These are phyloP conservation scores for Lecanosticta acicola DNA, from an alignment of 2,329 filamentous ascomycete species.

Conservation along the genomic window DNA sequence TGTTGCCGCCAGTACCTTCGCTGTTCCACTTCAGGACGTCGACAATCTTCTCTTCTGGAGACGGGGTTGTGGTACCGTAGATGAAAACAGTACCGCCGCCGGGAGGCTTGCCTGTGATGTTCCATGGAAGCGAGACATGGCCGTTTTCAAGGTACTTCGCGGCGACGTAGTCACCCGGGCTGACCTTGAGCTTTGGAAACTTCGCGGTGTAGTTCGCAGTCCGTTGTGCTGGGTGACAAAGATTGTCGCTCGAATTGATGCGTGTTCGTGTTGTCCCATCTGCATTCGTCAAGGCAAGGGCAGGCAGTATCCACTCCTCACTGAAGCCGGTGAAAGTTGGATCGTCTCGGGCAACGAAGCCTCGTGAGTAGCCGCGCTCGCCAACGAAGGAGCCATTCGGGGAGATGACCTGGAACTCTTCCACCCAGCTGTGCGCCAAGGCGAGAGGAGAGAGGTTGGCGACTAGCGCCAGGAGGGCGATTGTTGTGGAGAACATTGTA, in stretches of 20 bases:
- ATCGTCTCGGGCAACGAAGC: slow-evolving; percentile 55
- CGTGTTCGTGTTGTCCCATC: slow-evolving; percentile 38
- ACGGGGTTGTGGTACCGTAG: slow-evolving; percentile 46
- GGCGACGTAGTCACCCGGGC: slow-evolving; percentile 44
- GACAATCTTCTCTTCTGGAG: slow-evolving; percentile 52
- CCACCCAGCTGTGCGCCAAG: slow-evolving; percentile 73
- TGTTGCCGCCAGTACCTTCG: slow-evolving; percentile 74
- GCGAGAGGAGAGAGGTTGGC: slow-evolving; percentile 24
- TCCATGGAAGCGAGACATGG: slow-evolving; percentile 41
- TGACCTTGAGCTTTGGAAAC: slow-evolving; percentile 58
- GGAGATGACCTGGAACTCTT: slow-evolving; percentile 66
- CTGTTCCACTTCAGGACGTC: slow-evolving; percentile 74
- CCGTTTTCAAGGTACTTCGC: slow-evolving; percentile 50
- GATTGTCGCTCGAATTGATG: slow-evolving; percentile 48
- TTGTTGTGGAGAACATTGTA: slow-evolving; percentile 11
- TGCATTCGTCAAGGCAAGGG: slow-evolving; percentile 30
- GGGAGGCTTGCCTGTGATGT: slow-evolving; percentile 39
- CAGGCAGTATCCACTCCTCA: slow-evolving; percentile 61
- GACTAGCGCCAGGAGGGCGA: slow-evolving; percentile 16
- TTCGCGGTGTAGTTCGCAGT: slow-evolving; percentile 46
- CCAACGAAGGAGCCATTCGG: slow-evolving; percentile 69
- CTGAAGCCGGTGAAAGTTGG: slow-evolving; percentile 52
- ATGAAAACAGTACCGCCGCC: slow-evolving; percentile 44
- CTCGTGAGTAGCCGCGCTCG: slow-evolving; percentile 67
- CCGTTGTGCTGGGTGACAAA: slow-evolving; percentile 62